Base-by-base conservation (phyloP, 805 yeast species). In the Phaffomyces antillensis region DNA sequence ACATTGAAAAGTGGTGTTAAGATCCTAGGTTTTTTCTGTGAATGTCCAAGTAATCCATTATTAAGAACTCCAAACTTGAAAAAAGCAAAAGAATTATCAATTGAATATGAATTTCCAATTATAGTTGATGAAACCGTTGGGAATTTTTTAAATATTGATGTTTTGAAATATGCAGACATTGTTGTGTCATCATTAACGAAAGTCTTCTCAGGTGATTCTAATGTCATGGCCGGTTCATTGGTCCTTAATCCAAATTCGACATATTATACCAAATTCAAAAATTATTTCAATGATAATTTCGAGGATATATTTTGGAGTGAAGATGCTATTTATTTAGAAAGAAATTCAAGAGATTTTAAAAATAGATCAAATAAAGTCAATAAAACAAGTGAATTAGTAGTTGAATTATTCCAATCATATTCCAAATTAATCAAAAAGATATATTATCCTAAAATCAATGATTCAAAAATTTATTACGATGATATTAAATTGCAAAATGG, bases 51-150 rank as follows among this genome's bases (percentile, higher is more conserved):
- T 0, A 90, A 90, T 62, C 98, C 98, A n/a, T 68, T 90, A 48
- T 69, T 95, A 50, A 84, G 80, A 58, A 84, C 96, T 38, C 96
- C 96, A 1, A 78, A 95, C 60, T 67, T 93, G 56, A 61, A 61
- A 36, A 75, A 80, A 53, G 75, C 89, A 47, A 74, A 83, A 45
- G 60, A 71, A 44, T 71, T 93, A 44, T 80, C 95, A 4, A 77
- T 77, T 48, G 70, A 81, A 53, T 86, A 74, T 65, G 73, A 75
- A 2, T 93, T 93, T 64, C 81, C 81, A 15, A 79, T 93, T 31
- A 86, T 86, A 16, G 83, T 93, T 35, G 99, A 93, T 65, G 99
- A 93, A 60, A 93, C 98, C 1, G 85, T 90, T 20, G 97, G 97
- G 15, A 93, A 93, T 56, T 83, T 88, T 58, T 72, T 85, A 49